These are phyloP conservation scores for Kwoniella dendrophila DNA, from an alignment of 768 basidiomycete species.

Conservation along the genomic window DNA sequence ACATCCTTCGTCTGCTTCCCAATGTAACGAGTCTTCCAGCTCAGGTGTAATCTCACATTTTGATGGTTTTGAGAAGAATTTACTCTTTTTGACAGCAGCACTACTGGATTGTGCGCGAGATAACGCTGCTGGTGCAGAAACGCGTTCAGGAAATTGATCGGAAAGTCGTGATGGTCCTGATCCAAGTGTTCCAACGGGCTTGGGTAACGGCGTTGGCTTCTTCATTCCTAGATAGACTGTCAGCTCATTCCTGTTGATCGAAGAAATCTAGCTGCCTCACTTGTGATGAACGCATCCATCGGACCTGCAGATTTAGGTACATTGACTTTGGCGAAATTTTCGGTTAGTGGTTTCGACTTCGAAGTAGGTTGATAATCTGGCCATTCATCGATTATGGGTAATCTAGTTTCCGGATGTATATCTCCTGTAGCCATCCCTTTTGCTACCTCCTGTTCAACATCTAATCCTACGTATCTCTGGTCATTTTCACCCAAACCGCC, in stretches of 20 bases:
- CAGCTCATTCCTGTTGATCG: slow-evolving; percentile 11
- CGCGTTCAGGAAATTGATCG: slow-evolving; percentile 18
- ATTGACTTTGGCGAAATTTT: slow-evolving; percentile 34
- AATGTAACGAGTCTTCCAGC: slow-evolving; percentile 13
- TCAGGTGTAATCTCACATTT: slow-evolving; percentile 4
- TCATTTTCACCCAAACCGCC: slow-evolving; percentile 49
- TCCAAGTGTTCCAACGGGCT: slow-evolving; percentile 39
- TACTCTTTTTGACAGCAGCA: slow-evolving; percentile 28
- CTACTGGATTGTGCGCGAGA: background rate
- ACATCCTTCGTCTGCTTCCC: slow-evolving; percentile 27
- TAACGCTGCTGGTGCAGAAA: background rate
- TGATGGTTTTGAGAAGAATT: slow-evolving; percentile 34
- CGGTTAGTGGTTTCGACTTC: slow-evolving; percentile 16
- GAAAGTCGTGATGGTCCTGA: slow-evolving; percentile 49
- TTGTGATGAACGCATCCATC: slow-evolving; percentile 51
- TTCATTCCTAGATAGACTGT: slow-evolving; percentile 5
- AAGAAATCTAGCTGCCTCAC: slow-evolving; percentile 30
- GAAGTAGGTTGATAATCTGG: slow-evolving; percentile 36
- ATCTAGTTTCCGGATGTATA: slow-evolving; percentile 52
- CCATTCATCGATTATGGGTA: slow-evolving; percentile 50
- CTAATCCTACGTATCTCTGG: slow-evolving; percentile 50
- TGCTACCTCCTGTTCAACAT: slow-evolving; percentile 41
- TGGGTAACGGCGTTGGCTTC: slow-evolving; percentile 30
- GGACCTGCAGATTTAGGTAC: slow-evolving; percentile 28
- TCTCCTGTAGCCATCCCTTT: slow-evolving; percentile 49